phyloP scores from a whole-genome alignment of 495 filamentous ascomycete species.

The Pyrenula massariospora region DNA sequence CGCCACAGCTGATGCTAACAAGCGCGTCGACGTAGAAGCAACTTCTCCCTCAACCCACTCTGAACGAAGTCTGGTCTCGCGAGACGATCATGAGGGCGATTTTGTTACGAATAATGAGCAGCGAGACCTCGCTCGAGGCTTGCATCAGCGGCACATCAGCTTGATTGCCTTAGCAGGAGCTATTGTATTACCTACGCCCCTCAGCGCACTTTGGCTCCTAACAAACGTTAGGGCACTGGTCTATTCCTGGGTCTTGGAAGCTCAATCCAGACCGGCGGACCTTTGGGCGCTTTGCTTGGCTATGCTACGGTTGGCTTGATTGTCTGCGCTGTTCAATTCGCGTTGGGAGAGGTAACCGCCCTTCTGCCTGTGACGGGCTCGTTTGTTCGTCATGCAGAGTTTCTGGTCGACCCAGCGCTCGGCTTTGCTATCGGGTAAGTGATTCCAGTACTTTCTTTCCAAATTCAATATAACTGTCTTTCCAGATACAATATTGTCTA shows the following conservation, averaged over 20 bases:
- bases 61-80: conserved; percentile 14
- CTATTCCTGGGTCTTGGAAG: conserved; percentile 50
- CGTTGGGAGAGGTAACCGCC: conserved; percentile 30
- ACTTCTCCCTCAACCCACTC: conserved; percentile 2
- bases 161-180: conserved; percentile 50
- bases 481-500: conserved; percentile 33
- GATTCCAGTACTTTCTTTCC: not conserved
- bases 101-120: conserved; percentile 9
- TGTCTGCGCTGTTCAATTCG: conserved; percentile 28
- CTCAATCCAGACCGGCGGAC: conserved; percentile 46
- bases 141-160: conserved; percentile 38
- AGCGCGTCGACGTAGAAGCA: conserved; percentile 8
- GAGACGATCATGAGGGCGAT: conserved; percentile 6
- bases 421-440: conserved; percentile 44
- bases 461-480: not conserved
- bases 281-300: conserved; percentile 46
- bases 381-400: conserved; percentile 39
- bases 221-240: conserved; percentile 36
- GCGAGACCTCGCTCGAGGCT: conserved; percentile 17
- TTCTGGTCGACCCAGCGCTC: conserved; percentile 41
- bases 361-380: conserved; percentile 30
- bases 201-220: not conserved
- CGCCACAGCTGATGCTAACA: conserved; percentile 30
- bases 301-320: conserved; percentile 26
- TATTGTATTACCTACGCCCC: conserved; percentile 22